phyloP scores from a whole-genome alignment of 805 yeast genomes.

The Scheffersomyces ergatensis region DNA sequence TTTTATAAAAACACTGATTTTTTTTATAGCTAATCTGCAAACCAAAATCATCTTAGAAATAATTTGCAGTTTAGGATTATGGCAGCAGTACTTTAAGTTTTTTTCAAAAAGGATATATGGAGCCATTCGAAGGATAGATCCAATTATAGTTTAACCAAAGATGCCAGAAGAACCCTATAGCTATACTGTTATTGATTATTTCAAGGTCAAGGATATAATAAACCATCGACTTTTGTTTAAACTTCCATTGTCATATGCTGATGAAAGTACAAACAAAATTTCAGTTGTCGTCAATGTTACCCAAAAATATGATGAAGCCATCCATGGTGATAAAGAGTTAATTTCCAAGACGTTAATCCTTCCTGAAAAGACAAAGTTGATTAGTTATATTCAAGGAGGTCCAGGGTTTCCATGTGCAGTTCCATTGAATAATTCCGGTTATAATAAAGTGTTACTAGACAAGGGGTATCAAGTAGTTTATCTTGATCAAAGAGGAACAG shows the following conservation, averaged over 20 bases:
- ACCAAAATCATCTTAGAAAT: too few relatives aligned
- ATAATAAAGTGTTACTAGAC: conserved; percentile 36
- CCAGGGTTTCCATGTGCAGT: conserved; percentile 49
- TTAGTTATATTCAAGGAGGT: conserved; percentile 51
- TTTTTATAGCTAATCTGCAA: too few relatives aligned
- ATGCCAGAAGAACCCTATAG: too few relatives aligned
- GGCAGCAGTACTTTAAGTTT: too few relatives aligned
- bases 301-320: conserved; percentile 22
- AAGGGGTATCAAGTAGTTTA: conserved; percentile 43
- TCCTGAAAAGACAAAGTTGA: conserved; percentile 31
- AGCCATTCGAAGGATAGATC: too few relatives aligned
- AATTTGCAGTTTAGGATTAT: too few relatives aligned
- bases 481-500: conserved; percentile 64
- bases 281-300: conserved; percentile 30
- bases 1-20: too few relatives aligned
- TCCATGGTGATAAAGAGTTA: conserved; percentile 11
- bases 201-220: conserved; percentile 15
- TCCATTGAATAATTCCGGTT: conserved; percentile 34
- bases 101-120: too few relatives aligned
- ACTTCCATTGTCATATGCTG: conserved; percentile 18
- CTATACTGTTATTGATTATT: conserved; percentile 21
- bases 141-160: too few relatives aligned
- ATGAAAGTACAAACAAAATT: conserved; percentile 6
- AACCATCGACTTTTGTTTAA: conserved; percentile 19
- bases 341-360: conserved; percentile 11